Conservation (phyloP, 345 rosid genomes). For the Salix brachista region DNA sequence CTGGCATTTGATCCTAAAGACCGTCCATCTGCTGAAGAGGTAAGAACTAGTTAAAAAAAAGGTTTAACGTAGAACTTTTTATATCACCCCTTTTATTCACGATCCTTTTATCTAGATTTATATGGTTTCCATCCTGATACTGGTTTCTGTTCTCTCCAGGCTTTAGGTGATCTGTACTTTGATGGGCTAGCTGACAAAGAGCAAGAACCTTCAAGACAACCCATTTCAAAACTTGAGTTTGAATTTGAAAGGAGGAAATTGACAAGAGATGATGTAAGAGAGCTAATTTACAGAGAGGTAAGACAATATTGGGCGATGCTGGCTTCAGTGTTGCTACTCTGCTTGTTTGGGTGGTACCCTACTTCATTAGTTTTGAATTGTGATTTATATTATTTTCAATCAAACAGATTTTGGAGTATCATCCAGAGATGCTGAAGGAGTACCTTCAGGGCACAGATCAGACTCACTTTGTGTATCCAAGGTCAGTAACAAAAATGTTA, state of each 20-base stretch:
- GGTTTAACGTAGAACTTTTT: neutral
- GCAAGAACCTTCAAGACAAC: conserved; percentile 70
- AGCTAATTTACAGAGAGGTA: conserved; percentile 95
- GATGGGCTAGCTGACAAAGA: conserved; percentile 65
- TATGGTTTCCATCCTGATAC: conserved; percentile 2
- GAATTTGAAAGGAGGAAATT: conserved; percentile 87
- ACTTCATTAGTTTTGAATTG: conserved; percentile 7
- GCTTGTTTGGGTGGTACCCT: conserved; percentile 5
- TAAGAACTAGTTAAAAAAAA: conserved; percentile 21
- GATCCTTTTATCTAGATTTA: conserved; percentile 1
- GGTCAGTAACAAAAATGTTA: conserved; percentile 38
- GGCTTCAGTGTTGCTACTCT: conserved; percentile 7
- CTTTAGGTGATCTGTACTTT: conserved; percentile 90
- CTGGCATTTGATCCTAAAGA: conserved; percentile 94
- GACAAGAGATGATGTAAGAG: conserved; percentile 77
- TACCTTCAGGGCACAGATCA: conserved; percentile 59
- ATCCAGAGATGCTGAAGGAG: conserved; percentile 39
- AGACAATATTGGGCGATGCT: neutral
- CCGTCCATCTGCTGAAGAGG: conserved; percentile 94
- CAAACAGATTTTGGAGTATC: conserved; percentile 78
- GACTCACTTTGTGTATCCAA: conserved; percentile 81
- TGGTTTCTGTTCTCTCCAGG: conserved; percentile 38
- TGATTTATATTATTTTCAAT: conserved; percentile 12
- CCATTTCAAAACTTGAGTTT: conserved; percentile 81
- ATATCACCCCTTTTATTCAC: neutral